A percentile compares a stretch with the other conserved stretches of the same genome.
Evolutionary conservation across 257 asterid species (phyloP).

Genomic region (Prunella vulgaris): DNA sequence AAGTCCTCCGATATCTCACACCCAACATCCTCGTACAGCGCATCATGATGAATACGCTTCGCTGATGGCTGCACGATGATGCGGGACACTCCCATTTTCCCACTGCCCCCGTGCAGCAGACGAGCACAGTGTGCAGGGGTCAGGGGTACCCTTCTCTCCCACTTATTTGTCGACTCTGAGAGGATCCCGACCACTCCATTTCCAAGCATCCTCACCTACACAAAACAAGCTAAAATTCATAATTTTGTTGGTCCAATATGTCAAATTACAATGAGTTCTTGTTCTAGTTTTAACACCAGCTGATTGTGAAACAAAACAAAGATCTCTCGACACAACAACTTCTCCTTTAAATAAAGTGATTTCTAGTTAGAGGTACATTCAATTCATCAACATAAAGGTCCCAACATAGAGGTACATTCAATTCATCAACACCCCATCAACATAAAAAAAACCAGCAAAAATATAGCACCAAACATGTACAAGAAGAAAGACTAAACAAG

Average conservation of each 20-base stretch:
- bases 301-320: not conserved
- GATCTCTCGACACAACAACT: slow-evolving; percentile 1
- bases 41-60: slow-evolving; percentile 86
- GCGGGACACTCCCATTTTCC: slow-evolving; percentile 77
- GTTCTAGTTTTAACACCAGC: not conserved
- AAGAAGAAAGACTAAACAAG: not conserved
- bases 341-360: not conserved
- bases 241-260: not conserved
- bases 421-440: not conserved
- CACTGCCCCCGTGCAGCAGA: slow-evolving; percentile 66
- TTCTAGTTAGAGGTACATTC: not conserved
- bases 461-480: slow-evolving; percentile 15
- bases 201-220: slow-evolving; percentile 59
- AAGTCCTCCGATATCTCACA: slow-evolving; percentile 87
- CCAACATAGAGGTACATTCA: no score
- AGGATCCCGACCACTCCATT: slow-evolving; percentile 89
- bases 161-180: slow-evolving; percentile 90
- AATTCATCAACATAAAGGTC: not conserved
- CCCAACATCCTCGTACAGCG: slow-evolving; percentile 92
- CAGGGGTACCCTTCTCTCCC: slow-evolving; percentile 95
- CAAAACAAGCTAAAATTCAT: no score
- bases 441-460: not conserved
- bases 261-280: not conserved
- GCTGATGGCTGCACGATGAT: slow-evolving; percentile 90
- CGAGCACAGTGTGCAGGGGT: slow-evolving; percentile 94